Percentiles rank a stretch among this genome's conserved stretches.
Evolutionary conservation across 2,329 filamentous ascomycete species (phyloP).

Genomic region (Arthrocladium fulminans): DNA sequence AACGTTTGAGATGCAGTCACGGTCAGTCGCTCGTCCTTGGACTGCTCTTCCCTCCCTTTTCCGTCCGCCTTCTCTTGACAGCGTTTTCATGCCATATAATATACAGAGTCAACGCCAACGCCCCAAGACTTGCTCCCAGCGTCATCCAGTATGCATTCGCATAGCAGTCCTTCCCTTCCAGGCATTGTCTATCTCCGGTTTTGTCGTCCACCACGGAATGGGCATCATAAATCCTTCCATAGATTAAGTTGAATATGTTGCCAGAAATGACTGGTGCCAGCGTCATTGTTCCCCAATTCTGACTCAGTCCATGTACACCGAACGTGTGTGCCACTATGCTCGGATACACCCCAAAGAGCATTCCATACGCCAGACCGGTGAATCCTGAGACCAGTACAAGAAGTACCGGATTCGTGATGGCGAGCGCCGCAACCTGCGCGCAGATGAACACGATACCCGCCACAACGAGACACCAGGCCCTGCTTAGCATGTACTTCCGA

Average conservation of each 20-base stretch:
- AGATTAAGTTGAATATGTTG: conserved; percentile 87
- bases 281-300: conserved; percentile 96
- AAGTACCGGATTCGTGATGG: conserved; percentile 65
- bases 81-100: conserved; percentile 34
- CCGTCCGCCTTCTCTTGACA: conserved; percentile 20
- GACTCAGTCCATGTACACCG: conserved; percentile 75
- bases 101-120: conserved; percentile 21
- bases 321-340: conserved; percentile 85
- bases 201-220: conserved; percentile 59
- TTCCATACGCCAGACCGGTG: conserved; percentile 83
- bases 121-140: conserved; percentile 14
- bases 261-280: conserved; percentile 77
- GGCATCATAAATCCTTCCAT: conserved; percentile 72
- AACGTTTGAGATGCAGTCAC: too few relatives aligned
- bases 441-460: conserved; percentile 68
- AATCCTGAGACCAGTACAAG: conserved; percentile 71
- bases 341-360: conserved; percentile 88
- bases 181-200: conserved; percentile 64
- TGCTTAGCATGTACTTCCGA: conserved; percentile 67
- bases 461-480: conserved; percentile 81
- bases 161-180: conserved; percentile 73
- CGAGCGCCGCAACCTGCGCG: conserved; percentile 69
- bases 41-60: conserved; percentile 10
- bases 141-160: conserved; percentile 71
- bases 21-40: too few relatives aligned